Percentiles rank a stretch among this genome's conserved stretches.
Conservation (phyloP, 23 red algal genomes). For the Gracilaria caudata region DNA sequence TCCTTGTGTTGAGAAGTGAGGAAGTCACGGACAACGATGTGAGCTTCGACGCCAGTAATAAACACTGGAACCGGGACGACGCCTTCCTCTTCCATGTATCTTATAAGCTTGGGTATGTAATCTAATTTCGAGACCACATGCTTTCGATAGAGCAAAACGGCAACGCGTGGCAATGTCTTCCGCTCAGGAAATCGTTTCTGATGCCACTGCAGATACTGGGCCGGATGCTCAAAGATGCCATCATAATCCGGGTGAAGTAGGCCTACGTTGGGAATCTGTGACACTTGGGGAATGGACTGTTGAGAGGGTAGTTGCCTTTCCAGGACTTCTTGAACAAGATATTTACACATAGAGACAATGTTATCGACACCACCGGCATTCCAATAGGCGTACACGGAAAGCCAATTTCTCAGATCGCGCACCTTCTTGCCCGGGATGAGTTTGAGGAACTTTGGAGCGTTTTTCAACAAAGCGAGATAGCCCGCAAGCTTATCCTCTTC, state of each 20-base stretch:
- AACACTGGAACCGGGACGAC: conserved; percentile 66
- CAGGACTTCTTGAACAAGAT: conserved; percentile 56
- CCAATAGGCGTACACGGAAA: conserved; percentile 76
- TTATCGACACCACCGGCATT: conserved; percentile 74
- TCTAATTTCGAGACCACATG: conserved; percentile 64
- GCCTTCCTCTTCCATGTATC: conserved; percentile 35
- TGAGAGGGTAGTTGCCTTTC: not conserved
- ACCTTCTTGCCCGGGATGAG: conserved; percentile 45
- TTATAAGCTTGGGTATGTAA: conserved; percentile 50
- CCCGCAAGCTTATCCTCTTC: conserved; percentile 81
- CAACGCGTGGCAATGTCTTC: conserved; percentile 22
- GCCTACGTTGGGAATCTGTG: not conserved
- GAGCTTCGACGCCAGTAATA: conserved; percentile 83
- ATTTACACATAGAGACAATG: conserved; percentile 65
- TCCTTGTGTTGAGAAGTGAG: conserved; percentile 56
- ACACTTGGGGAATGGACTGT: conserved; percentile 2
- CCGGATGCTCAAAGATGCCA: conserved; percentile 45
- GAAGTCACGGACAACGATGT: conserved; percentile 73
- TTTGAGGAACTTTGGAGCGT: conserved; percentile 53
- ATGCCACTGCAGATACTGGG: conserved; percentile 70
- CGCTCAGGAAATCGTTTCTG: conserved; percentile 12
- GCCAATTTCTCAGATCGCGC: conserved; percentile 70
- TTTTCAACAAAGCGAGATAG: conserved; percentile 71
- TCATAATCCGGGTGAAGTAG: conserved; percentile 37
- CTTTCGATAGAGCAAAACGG: conserved; percentile 73